Percentiles rank a stretch among this genome's conserved stretches.
These are phyloP conservation scores for Sphagnum contortum DNA, from an alignment of 225 moss, liverwort and hornwort genomes.

Conservation along the genomic window DNA sequence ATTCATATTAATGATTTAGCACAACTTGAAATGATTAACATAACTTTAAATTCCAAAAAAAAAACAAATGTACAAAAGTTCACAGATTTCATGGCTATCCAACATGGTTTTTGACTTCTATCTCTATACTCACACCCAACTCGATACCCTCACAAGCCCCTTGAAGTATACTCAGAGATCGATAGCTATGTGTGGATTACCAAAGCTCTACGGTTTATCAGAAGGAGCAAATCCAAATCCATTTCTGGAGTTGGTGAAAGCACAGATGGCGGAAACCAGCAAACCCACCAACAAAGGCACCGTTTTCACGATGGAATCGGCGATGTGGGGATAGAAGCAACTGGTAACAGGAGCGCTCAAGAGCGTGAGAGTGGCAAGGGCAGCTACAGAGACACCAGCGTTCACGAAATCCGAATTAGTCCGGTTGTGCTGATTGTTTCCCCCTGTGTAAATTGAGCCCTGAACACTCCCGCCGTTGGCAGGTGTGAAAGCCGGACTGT, in stretches of 20 bases:
- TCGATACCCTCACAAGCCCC: too few relatives aligned
- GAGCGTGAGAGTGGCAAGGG: constrained; percentile 4
- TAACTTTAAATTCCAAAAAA: too few relatives aligned
- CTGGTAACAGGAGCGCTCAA: constrained; percentile 4
- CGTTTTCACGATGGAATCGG: constrained; percentile 4
- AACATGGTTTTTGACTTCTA: too few relatives aligned
- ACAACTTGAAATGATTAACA: too few relatives aligned
- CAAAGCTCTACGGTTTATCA: too few relatives aligned
- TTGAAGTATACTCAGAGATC: too few relatives aligned
- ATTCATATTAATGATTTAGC: too few relatives aligned
- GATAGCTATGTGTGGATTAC: too few relatives aligned
- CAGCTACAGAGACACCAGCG: not conserved
- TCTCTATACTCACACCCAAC: too few relatives aligned
- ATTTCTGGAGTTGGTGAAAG: constrained; percentile 7
- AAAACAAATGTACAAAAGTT: too few relatives aligned
- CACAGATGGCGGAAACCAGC: constrained; percentile 5
- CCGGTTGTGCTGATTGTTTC: not conserved
- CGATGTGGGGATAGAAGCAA: constrained; percentile 4
- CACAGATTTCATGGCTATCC: too few relatives aligned
- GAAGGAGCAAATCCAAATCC: constrained; percentile 5
- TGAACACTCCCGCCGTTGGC: not conserved
- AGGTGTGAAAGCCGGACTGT: constrained; percentile 1
- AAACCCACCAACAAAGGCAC: constrained; percentile 3
- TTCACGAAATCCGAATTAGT: constrained; percentile 4
- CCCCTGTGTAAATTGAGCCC: constrained; percentile 3